A percentile compares a stretch with the other conserved stretches of the same genome.
These are phyloP conservation scores for Hymenoscyphus fructigenus DNA, from an alignment of 2,329 filamentous ascomycete genomes.

Conservation along the genomic window DNA sequence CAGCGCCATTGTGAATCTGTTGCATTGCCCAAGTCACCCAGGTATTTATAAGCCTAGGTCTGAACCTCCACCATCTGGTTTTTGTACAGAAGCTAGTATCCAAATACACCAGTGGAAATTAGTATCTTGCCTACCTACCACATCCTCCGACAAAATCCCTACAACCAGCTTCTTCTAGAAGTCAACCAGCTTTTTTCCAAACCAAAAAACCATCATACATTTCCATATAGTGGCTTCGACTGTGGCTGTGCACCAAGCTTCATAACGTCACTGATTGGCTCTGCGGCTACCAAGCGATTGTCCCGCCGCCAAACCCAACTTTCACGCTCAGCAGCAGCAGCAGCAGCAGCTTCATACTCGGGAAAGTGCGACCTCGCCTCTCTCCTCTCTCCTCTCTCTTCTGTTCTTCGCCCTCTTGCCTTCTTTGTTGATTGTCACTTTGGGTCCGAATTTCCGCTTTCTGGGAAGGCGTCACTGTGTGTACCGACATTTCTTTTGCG, in stretches of 20 bases:
- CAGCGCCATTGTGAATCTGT: too few species aligned
- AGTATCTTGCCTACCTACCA: too few species aligned
- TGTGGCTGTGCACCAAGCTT: not conserved
- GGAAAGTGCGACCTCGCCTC: not conserved
- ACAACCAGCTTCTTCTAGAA: too few species aligned
- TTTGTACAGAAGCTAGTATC: too few species aligned
- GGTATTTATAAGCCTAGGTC: too few species aligned
- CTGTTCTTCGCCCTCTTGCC: not conserved
- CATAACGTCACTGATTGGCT: not conserved
- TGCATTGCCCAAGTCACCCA: too few species aligned
- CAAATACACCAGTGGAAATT: too few species aligned
- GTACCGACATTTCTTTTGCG: slow-evolving; percentile 15
- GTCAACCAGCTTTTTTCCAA: too few species aligned
- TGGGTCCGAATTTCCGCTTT: slow-evolving; percentile 12
- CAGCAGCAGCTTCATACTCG: not conserved
- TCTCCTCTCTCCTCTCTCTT: not conserved
- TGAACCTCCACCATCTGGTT: too few species aligned
- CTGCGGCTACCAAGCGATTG: not conserved
- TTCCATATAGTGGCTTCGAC: not conserved
- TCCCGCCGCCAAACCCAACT: not conserved
- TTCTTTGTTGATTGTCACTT: slow-evolving; percentile 15
- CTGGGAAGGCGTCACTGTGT: slow-evolving; percentile 27
- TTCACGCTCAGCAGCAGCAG: not conserved
- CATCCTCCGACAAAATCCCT: not conserved
- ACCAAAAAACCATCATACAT: not conserved